Evolutionary conservation across 2,329 filamentous ascomycete species (phyloP).

Genomic region (Amylocarpus encephaloides): DNA sequence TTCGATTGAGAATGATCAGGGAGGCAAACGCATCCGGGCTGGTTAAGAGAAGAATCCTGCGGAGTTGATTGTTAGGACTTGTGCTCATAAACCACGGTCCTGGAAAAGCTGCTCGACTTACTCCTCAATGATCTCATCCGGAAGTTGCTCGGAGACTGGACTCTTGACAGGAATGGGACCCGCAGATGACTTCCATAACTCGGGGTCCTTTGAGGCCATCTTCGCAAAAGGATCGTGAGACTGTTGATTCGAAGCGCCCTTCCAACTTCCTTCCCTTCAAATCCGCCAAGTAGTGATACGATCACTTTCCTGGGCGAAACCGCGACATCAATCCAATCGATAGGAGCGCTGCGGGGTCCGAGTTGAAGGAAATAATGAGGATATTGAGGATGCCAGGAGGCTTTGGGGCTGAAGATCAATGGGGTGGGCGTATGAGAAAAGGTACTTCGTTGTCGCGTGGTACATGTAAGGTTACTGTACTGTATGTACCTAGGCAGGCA

Average conservation of each 20-base stretch:
- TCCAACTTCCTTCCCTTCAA: background rate
- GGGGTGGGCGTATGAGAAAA: no score
- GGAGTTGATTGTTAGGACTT: conserved; percentile 13
- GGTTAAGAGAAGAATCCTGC: conserved; percentile 53
- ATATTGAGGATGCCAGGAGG: no score
- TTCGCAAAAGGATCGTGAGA: no score
- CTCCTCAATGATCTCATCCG: conserved; percentile 66
- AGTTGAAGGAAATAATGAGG: no score
- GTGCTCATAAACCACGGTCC: conserved; percentile 7
- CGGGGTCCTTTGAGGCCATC: conserved; percentile 8
- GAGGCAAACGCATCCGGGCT: conserved; percentile 62
- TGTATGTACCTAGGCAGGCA: no score
- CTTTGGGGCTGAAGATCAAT: no score
- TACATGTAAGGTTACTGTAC: no score
- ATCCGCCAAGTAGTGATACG: background rate
- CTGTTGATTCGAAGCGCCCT: background rate
- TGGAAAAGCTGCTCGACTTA: conserved; percentile 35
- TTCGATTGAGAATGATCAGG: conserved; percentile 56
- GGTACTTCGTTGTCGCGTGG: no score
- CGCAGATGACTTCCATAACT: conserved; percentile 5
- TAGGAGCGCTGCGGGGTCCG: no score
- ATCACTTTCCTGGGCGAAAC: no score
- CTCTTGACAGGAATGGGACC: conserved; percentile 10
- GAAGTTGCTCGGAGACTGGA: conserved; percentile 46
- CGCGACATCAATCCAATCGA: no score